Percentiles rank a stretch among this genome's conserved stretches.
phyloP scores from a whole-genome alignment of 192 early-diverging fungal genomes.

The Chytriomyces hyalinus region DNA sequence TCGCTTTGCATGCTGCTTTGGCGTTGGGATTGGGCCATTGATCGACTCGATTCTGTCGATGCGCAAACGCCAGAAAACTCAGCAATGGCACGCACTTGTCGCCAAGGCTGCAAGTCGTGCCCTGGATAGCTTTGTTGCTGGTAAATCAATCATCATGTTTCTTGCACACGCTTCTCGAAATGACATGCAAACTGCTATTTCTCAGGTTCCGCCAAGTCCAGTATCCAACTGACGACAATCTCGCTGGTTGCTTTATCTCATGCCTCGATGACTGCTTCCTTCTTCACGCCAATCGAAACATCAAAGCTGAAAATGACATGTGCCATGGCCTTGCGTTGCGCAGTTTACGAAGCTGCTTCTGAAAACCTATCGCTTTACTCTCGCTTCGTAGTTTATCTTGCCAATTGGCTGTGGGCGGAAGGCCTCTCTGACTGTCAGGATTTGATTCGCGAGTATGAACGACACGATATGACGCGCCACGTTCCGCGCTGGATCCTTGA shows the following conservation, averaged over 20 bases:
- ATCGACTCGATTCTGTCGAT: background rate
- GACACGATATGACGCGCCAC: background rate
- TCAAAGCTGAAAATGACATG: conserved; percentile 20
- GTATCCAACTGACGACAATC: background rate
- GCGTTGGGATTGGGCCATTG: conserved; percentile 4
- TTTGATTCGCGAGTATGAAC: background rate
- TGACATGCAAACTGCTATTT: background rate
- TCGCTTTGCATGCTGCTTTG: conserved; percentile 16
- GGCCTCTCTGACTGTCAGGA: conserved; percentile 12
- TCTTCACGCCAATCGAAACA: background rate
- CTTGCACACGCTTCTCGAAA: background rate
- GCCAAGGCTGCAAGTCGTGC: background rate
- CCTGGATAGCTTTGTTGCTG: conserved; percentile 1
- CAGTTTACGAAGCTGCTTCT: background rate
- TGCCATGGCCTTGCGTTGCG: conserved; percentile 9
- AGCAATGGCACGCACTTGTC: conserved; percentile 21
- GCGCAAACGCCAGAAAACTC: background rate
- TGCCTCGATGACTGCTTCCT: conserved; percentile 20
- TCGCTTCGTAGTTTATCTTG: background rate
- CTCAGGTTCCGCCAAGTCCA: background rate
- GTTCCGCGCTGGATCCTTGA: conserved; percentile 17
- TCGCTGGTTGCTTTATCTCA: conserved; percentile 13
- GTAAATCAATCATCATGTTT: background rate
- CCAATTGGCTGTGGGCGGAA: conserved; percentile 18
- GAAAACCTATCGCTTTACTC: background rate